phyloP scores from a whole-genome alignment of 1,284 basidiomycete genomes.

The Puccinia horiana region DNA sequence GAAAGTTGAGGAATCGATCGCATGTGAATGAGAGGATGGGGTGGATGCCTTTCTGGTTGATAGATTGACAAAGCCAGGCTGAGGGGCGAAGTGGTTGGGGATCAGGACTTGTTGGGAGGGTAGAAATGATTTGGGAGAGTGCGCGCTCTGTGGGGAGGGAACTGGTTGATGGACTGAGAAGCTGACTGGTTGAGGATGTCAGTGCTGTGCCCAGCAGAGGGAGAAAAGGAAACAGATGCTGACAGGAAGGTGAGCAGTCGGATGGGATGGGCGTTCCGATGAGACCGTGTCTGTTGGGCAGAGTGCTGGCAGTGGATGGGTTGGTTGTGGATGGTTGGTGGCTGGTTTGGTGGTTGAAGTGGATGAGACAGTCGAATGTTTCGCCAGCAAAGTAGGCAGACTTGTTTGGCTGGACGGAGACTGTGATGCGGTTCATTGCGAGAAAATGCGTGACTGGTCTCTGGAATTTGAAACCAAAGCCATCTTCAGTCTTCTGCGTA shows the following conservation, averaged over 20 bases:
- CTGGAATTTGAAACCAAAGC: no score
- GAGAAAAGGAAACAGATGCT: not conserved
- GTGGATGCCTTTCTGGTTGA: not conserved
- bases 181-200: not conserved
- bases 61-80: no score
- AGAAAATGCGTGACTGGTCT: no score
- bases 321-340: not conserved
- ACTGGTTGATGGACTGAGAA: not conserved
- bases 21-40: not conserved
- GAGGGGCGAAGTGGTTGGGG: not conserved
- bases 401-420: slow-evolving; percentile 14
- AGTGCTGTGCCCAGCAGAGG: not conserved
- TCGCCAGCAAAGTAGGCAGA: slow-evolving; percentile 47
- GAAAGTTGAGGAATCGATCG: not conserved
- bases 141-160: no score
- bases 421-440: no score
- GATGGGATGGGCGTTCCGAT: slow-evolving; percentile 3
- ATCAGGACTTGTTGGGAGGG: not conserved
- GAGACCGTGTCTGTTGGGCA: not conserved
- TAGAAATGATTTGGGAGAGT: not conserved
- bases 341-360: slow-evolving; percentile 29
- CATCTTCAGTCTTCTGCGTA: no score
- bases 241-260: no score
- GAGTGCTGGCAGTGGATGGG: not conserved
- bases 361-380: slow-evolving; percentile 21